Evolutionary conservation across 257 asterid species (phyloP), one percentile per base, ranked within the genome.

Genomic region (Catharanthus roseus): DNA sequence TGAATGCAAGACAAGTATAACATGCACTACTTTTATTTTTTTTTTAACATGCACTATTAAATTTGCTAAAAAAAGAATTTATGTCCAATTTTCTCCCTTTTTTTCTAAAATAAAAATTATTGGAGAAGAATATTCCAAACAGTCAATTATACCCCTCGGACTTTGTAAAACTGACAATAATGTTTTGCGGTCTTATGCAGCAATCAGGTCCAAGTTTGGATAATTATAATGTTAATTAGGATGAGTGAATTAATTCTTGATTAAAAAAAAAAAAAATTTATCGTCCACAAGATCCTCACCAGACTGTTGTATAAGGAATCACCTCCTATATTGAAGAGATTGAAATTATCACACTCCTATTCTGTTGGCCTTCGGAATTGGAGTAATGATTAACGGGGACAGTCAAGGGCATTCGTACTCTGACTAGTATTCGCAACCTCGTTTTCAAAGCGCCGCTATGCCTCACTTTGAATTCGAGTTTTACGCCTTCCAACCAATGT

Each of bases 41-140:
- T n/a, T n/a, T n/a, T n/a, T n/a, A n/a, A n/a, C 41, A 58, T 29
- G 18, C 13, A 58, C 10, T 5, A 1, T 3, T 11, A 13, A 3
- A 28, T 12, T 28, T 28, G 15, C 15, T 15, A 57, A 3, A 23
- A 26, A 57, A 57, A 57, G 28, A 26, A 18, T 28, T 45, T 58
- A 6, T 12, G 1, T 58, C 39, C 39, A 1, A 4, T 4, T 29
- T 58, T 58, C 16, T 29, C 31, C 16, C 31, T 29, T 13, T 2
- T 13, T 5, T 23, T 29, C 4, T n/a, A 23, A 58, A 58, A 5
- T 58, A 58, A 10, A 45, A 29, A 58, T 5, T 4, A 58, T 58
- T 58, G 65, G 45, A 31, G 72, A 68, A 68, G n/a, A n/a, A n/a
- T 68, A 50, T 68, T 49, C 36, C 3, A 5, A 55, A 68, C 2